Evolutionary conservation across 192 early-diverging fungal genomes (phyloP).

Genomic region (Mortierella claussenii): DNA sequence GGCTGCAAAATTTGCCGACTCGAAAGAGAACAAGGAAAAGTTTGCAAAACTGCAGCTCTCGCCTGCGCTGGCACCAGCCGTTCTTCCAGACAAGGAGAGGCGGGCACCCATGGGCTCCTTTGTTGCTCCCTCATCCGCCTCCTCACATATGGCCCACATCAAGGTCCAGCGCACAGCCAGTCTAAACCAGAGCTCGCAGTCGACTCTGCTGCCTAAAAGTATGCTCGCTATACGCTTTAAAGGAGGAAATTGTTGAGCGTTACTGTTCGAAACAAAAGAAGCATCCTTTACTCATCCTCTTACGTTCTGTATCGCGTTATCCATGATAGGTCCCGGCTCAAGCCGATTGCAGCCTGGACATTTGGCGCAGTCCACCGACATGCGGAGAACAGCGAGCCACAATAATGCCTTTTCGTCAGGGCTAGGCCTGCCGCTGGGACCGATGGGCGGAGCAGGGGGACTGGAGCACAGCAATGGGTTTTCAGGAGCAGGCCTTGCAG

Average conservation of each 20-base stretch:
- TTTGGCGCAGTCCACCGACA: constrained; percentile 28
- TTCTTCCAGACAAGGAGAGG: constrained; percentile 34
- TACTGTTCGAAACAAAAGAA: too few species aligned
- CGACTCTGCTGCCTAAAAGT: constrained; percentile 20
- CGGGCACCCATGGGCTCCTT: constrained; percentile 31
- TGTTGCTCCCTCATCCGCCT: constrained; percentile 14
- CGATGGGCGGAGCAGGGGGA: background rate
- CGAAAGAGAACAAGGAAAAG: constrained; percentile 35
- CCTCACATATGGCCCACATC: constrained; percentile 27
- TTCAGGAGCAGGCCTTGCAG: background rate
- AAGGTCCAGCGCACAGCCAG: constrained; percentile 52
- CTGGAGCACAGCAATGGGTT: constrained; percentile 1
- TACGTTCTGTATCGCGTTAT: background rate
- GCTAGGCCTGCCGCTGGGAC: constrained; percentile 16
- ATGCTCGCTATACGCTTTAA: background rate
- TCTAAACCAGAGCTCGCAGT: constrained; percentile 20
- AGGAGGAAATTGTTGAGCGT: too few species aligned
- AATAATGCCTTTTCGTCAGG: constrained; percentile 46
- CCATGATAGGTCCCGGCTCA: constrained; percentile 5
- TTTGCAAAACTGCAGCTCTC: constrained; percentile 37
- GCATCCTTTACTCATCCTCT: too few species aligned
- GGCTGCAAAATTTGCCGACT: constrained; percentile 44
- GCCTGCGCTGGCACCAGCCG: constrained; percentile 21
- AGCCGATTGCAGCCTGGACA: constrained; percentile 32
- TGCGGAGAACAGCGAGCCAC: constrained; percentile 48